Base-by-base conservation (phyloP, 2,329 filamentous ascomycete genomes). In the Scedosporium aurantiacum region DNA sequence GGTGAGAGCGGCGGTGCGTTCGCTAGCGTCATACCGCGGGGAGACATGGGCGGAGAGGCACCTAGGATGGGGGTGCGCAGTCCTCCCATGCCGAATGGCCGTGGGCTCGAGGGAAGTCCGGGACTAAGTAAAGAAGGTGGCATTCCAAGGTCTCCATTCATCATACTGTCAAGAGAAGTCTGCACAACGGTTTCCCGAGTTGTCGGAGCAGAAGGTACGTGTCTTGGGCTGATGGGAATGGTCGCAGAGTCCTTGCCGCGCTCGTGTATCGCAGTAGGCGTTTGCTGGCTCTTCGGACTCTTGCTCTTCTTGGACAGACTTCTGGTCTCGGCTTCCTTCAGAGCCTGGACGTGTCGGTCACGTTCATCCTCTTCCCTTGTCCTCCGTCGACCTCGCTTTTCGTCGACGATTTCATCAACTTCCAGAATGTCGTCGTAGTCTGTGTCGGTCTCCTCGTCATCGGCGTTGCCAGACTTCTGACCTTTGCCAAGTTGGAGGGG, bases 341-440 rank as follows among this genome's bases (percentile, higher is more conserved):
- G 71, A 1, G 82, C 84, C n/a, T 86, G 72, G 14, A 84, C 78
- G 69, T 93, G 90, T 57, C 92, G 84, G 61, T 90, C 83, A 61
- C 81, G 81, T 66, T 97, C 91, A 68, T 97, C 92, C 64, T 96
- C 90, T 71, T 93, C 91, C 60, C 92, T 83, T 2, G 91, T 96
- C 72, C 88, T 90, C 67, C 90, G 82, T 63, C 91, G 83, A 7
- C 91, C 93, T 64, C 92, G 82, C 60, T 84, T 77, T 12, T 82
- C 77, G 41, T 81, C 74, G 0, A 81, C 76, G 58, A 86, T 77
- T 64, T 88, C 86, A 54, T 87, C 81, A 3, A 87, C 84, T 64
- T 90, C 87, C 12, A 90, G 74, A 41, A 89, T 81, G 64, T 92
- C 88, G 63, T 94, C 90, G 66, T 92, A 94, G 65, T 96, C 91